phyloP scores from a whole-genome alignment of 2,329 filamentous ascomycete species.

The Claviceps capensis region DNA sequence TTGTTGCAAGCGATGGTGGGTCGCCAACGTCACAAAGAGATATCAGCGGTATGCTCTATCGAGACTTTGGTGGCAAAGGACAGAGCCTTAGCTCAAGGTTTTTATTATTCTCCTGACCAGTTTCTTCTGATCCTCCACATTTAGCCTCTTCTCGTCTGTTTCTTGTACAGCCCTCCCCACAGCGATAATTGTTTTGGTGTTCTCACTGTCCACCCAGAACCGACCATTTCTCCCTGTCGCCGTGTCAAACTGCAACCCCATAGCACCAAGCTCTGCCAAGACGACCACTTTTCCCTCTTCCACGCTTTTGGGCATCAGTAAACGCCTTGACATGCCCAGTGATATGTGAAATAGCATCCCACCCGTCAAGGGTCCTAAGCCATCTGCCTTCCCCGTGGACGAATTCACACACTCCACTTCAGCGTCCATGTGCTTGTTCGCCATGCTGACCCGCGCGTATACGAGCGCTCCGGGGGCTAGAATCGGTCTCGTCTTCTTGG shows the following conservation, averaged over 20 bases:
- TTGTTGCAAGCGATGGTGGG: neutral
- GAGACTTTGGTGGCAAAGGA: no score
- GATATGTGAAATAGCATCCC: conserved; percentile 82
- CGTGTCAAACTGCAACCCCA: conserved; percentile 79
- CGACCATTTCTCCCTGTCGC: conserved; percentile 86
- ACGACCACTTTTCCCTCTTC: conserved; percentile 55
- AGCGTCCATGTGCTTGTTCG: conserved; percentile 71
- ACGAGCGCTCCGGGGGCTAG: conserved; percentile 64
- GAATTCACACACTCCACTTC: conserved; percentile 85
- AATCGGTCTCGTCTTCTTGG: conserved; percentile 79
- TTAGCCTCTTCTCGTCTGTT: conserved; percentile 56
- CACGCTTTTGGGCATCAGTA: conserved; percentile 52
- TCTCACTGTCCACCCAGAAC: conserved; percentile 80
- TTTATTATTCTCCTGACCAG: conserved; percentile 53
- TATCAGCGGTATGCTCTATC: no score
- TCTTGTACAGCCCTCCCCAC: conserved; percentile 68
- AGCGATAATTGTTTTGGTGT: conserved; percentile 54
- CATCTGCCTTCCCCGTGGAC: conserved; percentile 76
- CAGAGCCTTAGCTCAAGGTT: conserved; percentile 32
- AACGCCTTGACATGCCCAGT: conserved; percentile 63
- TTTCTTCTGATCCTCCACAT: conserved; percentile 54
- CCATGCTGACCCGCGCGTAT: conserved; percentile 71
- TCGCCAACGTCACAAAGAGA: no score
- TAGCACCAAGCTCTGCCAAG: conserved; percentile 62
- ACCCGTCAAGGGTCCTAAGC: conserved; percentile 66